Conservation (phyloP, 2,329 filamentous ascomycete genomes). For the Metarhizium anisopliae region DNA sequence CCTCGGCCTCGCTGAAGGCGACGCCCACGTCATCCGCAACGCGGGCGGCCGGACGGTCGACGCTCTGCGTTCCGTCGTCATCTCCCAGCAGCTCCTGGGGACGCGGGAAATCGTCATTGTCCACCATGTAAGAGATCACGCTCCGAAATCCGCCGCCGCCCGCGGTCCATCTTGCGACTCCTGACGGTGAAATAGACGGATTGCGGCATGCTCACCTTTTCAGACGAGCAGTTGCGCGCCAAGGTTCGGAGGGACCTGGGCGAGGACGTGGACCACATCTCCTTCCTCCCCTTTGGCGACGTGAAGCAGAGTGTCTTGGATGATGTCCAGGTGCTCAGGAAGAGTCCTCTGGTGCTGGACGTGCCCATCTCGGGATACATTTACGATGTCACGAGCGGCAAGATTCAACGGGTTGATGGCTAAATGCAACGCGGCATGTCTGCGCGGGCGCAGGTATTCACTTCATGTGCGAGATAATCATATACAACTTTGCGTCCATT, state of each 20-base stretch:
- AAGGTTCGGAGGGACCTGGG: constrained; percentile 53
- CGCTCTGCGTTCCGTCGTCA: constrained; percentile 59
- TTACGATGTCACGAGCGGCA: constrained; percentile 70
- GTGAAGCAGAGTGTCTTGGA: constrained; percentile 54
- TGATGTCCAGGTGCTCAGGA: constrained; percentile 56
- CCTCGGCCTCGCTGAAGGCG: too few relatives aligned
- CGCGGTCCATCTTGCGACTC: not conserved
- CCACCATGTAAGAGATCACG: constrained; percentile 43
- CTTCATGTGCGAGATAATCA: too few relatives aligned
- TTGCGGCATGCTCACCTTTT: constrained; percentile 58
- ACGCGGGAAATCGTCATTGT: constrained; percentile 67
- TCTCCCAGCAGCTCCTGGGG: constrained; percentile 70
- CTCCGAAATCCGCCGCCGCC: too few relatives aligned
- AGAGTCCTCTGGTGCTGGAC: constrained; percentile 49
- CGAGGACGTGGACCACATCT: constrained; percentile 37
- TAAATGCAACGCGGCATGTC: not conserved
- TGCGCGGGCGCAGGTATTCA: not conserved
- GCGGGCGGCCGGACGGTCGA: constrained; percentile 51
- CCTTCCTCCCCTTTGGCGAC: constrained; percentile 59
- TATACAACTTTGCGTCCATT: not conserved
- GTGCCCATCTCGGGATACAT: constrained; percentile 63
- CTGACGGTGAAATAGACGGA: constrained; percentile 21
- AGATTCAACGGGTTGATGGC: constrained; percentile 20
- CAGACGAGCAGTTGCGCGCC: constrained; percentile 44
- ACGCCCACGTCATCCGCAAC: constrained; percentile 47